Evolutionary conservation across 257 asterid species (phyloP), one percentile per base, ranked within the genome.

Genomic region (Solanum pennellii): DNA sequence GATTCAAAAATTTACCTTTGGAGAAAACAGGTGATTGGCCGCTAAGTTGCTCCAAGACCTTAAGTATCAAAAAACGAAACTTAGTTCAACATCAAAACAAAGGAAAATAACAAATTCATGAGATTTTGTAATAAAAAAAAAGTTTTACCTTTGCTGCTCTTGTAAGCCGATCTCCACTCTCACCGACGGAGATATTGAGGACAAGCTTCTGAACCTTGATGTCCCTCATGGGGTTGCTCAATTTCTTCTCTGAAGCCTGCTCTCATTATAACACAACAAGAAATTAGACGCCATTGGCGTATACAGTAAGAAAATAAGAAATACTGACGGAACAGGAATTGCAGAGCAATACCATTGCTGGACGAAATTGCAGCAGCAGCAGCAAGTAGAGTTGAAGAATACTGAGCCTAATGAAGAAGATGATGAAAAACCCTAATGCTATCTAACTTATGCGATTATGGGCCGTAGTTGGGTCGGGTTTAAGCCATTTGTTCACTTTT

Each of bases 91-190:
- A 44, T 47, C 9, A 21, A 35, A 35, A 14, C 20, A 62, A 12
- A 14, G 16, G 23, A 7, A 33, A 56, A 83, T 39, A 52, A 52
- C 16, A 72, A 21, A 60, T 27, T 31, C 45, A 41, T 6, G 45
- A 18, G 18, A 45, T 47, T 52, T 66, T 33, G 23, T 82, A 44
- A 23, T 33, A 5, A 35, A 35, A 37, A 41, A 66, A 49, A 45
- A 7, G 35, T 0, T 3, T 35, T 21, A 90, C 94, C 93, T 93
- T 92, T 68, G 94, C 93, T 20, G 93, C 93, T 87, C 94, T 90
- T 59, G 94, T 92, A 82, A 92, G 94, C 16, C 95, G 94, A 92
- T 93, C 95, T 62, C 95, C 95, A 15, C 94, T 92, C 92, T 92
- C 95, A 35, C 95, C 95, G 7, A 93, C 95, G 59, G 95, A 93